These are phyloP conservation scores for Quercus ilex DNA, from an alignment of 306 rosid genomes.

Conservation along the genomic window DNA sequence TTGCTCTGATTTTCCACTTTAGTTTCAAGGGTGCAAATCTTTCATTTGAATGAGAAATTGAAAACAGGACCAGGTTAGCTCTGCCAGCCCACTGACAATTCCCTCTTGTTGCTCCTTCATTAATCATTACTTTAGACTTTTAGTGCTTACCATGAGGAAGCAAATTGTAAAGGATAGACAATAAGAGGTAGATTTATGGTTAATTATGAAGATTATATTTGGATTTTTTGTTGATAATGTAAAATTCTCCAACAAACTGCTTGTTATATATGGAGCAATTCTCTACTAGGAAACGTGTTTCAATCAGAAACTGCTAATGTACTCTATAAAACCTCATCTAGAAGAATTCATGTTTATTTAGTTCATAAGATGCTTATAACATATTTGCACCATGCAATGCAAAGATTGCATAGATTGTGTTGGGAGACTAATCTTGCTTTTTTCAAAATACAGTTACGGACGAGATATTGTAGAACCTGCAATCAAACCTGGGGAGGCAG, in stretches of 20 bases:
- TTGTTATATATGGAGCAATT: neutral
- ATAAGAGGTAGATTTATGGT: neutral
- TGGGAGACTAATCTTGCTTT: conserved; percentile 14
- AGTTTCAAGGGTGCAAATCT: neutral
- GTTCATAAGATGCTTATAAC: neutral
- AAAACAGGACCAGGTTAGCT: neutral
- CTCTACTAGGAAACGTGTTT: neutral
- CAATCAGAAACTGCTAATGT: neutral
- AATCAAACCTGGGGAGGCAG: conserved; percentile 80
- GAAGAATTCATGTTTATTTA: neutral
- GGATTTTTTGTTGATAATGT: neutral
- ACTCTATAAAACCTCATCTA: neutral
- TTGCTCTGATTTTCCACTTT: neutral
- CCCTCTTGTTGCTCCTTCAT: neutral
- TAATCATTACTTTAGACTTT: neutral
- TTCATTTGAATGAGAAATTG: neutral
- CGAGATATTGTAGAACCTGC: conserved; percentile 91
- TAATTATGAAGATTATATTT: neutral
- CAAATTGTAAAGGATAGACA: neutral
- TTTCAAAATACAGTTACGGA: conserved; percentile 58
- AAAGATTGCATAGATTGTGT: neutral
- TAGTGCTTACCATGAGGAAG: neutral
- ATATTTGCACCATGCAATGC: neutral
- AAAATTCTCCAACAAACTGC: neutral
- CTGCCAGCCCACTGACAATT: neutral